Evolutionary conservation across 75 land plant genomes (phyloP).

Genomic region (Pinus taeda): DNA sequence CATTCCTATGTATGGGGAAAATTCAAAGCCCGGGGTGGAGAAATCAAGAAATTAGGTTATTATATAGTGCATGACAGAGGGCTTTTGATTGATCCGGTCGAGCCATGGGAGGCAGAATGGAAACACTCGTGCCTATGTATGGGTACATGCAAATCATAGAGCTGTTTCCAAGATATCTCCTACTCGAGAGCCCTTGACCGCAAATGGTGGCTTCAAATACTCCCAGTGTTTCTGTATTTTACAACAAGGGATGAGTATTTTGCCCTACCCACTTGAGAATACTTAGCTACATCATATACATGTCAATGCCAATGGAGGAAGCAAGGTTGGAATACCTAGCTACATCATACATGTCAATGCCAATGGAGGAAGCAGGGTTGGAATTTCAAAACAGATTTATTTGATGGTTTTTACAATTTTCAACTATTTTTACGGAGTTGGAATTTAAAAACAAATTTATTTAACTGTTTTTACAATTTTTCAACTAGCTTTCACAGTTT

Average conservation of each 20-base stretch:
- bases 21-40: background rate
- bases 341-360: too few relatives aligned
- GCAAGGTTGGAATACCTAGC: too few relatives aligned
- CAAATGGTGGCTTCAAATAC: constrained; percentile 4
- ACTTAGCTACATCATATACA: background rate
- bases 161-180: constrained; percentile 9
- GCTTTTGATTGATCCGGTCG: constrained; percentile 12
- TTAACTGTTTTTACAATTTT: too few relatives aligned
- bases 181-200: background rate
- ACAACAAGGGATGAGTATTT: background rate
- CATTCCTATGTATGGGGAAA: constrained; percentile 17
- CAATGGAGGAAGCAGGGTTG: too few relatives aligned
- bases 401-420: too few relatives aligned
- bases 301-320: background rate
- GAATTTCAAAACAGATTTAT: too few relatives aligned
- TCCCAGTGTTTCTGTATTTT: background rate
- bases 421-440: too few relatives aligned
- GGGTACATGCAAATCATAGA: constrained; percentile 12
- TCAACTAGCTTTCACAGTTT: too few relatives aligned
- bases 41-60: constrained; percentile 6
- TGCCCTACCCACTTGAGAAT: background rate
- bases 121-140: constrained; percentile 14
- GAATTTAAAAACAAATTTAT: too few relatives aligned
- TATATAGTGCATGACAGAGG: constrained; percentile 10
- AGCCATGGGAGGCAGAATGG: constrained; percentile 4